Evolutionary conservation across 1,139 yeast species (phyloP).

Genomic region (Lodderomyces beijingensis): DNA sequence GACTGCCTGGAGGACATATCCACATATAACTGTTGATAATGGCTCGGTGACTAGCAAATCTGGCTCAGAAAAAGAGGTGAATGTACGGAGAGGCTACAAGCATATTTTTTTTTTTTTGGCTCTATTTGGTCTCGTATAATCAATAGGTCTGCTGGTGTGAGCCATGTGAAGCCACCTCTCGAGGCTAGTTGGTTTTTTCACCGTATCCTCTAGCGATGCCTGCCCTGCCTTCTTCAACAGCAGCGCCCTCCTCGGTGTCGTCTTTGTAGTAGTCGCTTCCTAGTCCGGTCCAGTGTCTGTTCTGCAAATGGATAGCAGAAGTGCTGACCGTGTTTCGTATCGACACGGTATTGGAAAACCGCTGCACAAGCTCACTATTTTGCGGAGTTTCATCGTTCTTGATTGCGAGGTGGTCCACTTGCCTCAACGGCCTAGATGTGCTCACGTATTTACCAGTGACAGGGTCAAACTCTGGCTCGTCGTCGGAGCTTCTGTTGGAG

Average conservation of each 20-base stretch:
- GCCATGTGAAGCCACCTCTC: too few species aligned
- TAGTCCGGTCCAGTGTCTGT: slow-evolving; percentile 81
- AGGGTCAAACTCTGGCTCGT: slow-evolving; percentile 79
- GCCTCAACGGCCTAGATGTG: slow-evolving; percentile 70
- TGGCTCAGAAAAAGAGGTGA: too few species aligned
- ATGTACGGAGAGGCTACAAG: too few species aligned
- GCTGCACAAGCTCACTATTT: slow-evolving; percentile 46
- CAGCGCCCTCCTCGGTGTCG: slow-evolving; percentile 57
- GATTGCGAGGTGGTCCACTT: slow-evolving; percentile 60
- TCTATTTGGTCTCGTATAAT: too few species aligned
- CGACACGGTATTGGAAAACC: slow-evolving; percentile 56
- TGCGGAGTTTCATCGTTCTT: slow-evolving; percentile 20
- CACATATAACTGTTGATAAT: too few species aligned
- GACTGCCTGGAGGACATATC: too few species aligned
- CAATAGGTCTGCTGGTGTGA: too few species aligned
- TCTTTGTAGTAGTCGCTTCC: slow-evolving; percentile 74
- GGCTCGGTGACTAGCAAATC: too few species aligned
- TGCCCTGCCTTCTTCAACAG: slow-evolving; percentile 71
- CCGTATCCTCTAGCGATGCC: slow-evolving; percentile 89
- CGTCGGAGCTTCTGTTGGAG: slow-evolving; percentile 24
- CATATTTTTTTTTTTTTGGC: too few species aligned
- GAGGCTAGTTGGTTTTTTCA: slow-evolving; percentile 1
- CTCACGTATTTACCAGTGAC: slow-evolving; percentile 76
- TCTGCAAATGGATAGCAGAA: slow-evolving; percentile 73
- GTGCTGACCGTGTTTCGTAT: slow-evolving; percentile 83